phyloP scores from a whole-genome alignment of 1,284 basidiomycete species.

The Cystobasidium pallidum region DNA sequence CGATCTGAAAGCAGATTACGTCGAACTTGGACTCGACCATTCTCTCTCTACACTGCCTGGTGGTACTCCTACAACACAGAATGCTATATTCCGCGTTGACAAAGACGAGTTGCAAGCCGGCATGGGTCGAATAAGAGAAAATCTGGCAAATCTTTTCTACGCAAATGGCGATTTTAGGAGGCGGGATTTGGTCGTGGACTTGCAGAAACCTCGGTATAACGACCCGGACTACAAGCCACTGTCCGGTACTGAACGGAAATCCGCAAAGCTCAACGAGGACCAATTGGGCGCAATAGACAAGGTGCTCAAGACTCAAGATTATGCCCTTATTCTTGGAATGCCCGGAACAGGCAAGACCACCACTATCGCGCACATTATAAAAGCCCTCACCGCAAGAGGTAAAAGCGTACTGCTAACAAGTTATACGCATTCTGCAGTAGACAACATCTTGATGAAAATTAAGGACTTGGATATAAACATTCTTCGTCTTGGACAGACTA shows the following conservation, averaged over 20 bases:
- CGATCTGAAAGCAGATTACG: constrained; percentile 66
- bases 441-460: constrained; percentile 85
- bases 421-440: constrained; percentile 97
- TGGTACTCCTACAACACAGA: constrained; percentile 58
- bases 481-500: constrained; percentile 82
- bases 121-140: constrained; percentile 84
- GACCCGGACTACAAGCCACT: constrained; percentile 50
- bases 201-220: constrained; percentile 69
- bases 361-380: constrained; percentile 85
- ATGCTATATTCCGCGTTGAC: constrained; percentile 77
- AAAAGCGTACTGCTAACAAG: constrained; percentile 87
- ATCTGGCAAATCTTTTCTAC: constrained; percentile 87
- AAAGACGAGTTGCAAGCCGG: constrained; percentile 87
- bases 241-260: not conserved
- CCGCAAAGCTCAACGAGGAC: constrained; percentile 67
- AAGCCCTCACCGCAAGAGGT: constrained; percentile 72
- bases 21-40: constrained; percentile 81
- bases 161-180: constrained; percentile 66
- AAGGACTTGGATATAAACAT: constrained; percentile 69
- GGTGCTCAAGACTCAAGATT: constrained; percentile 80
- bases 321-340: constrained; percentile 92
- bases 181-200: constrained; percentile 77
- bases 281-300: constrained; percentile 75
- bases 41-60: constrained; percentile 63
- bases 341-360: constrained; percentile 98